Percentiles rank a stretch among this genome's conserved stretches.
Evolutionary conservation across 2,329 filamentous ascomycete genomes (phyloP).

Genomic region (Zelopaecilomyces penicillatus): DNA sequence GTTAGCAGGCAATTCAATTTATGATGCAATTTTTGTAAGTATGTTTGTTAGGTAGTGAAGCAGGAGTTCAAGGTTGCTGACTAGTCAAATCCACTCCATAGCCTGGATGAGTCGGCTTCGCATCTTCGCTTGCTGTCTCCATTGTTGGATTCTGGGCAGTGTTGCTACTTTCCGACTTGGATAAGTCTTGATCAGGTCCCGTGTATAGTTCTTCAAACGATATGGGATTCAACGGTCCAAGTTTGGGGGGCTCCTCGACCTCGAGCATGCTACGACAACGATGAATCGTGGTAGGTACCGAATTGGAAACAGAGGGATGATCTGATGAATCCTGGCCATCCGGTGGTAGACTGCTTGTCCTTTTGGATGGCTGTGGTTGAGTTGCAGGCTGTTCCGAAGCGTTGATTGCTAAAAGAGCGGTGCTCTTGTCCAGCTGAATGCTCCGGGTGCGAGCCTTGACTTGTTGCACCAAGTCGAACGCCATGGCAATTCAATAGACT

Average conservation of each 20-base stretch:
- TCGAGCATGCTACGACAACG: constrained; percentile 47
- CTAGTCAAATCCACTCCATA: constrained; percentile 15
- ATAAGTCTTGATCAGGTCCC: constrained; percentile 7
- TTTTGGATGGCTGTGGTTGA: constrained; percentile 16
- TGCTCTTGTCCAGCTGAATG: constrained; percentile 36
- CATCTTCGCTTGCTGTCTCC: no score
- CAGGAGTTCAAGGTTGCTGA: constrained; percentile 22
- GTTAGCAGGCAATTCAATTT: constrained; percentile 26
- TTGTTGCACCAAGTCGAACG: constrained; percentile 34
- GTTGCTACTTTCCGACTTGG: not conserved
- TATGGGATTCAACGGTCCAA: constrained; percentile 35
- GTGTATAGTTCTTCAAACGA: constrained; percentile 40
- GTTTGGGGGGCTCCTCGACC: constrained; percentile 38
- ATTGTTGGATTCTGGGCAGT: no score
- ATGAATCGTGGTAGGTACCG: constrained; percentile 14
- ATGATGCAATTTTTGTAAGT: not conserved
- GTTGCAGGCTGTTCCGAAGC: constrained; percentile 10
- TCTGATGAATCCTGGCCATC: constrained; percentile 10
- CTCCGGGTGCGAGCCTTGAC: constrained; percentile 39
- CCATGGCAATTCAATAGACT: constrained; percentile 29
- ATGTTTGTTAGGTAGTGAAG: constrained; percentile 10
- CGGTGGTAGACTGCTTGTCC: constrained; percentile 25
- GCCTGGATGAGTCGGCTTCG: not conserved
- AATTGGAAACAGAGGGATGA: constrained; percentile 5
- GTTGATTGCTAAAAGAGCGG: constrained; percentile 10